A percentile compares a stretch with the other conserved stretches of the same genome.
These are phyloP conservation scores for Pythium rishiriense DNA, from an alignment of 352 stramenopile species.

Conservation along the genomic window DNA sequence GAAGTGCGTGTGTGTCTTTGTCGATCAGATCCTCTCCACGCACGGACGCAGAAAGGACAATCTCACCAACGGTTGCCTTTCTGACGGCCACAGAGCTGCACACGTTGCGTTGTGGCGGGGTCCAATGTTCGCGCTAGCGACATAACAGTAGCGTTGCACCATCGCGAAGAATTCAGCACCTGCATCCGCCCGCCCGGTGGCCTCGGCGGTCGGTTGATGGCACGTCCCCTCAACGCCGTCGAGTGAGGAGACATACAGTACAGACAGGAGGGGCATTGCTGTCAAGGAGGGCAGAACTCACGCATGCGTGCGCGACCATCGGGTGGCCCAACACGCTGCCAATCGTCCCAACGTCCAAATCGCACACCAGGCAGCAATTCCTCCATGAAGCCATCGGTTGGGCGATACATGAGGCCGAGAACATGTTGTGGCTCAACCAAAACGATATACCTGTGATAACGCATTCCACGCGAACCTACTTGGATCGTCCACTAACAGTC, in stretches of 20 bases:
- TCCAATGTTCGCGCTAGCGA: slow-evolving; percentile 4
- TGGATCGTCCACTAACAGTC: neutral
- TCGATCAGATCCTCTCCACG: slow-evolving; percentile 5
- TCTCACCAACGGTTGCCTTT: neutral
- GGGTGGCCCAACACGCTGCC: slow-evolving; percentile 8
- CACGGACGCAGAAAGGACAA: neutral
- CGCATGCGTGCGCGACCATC: slow-evolving; percentile 16
- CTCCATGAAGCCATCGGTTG: neutral
- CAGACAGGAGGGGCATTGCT: neutral
- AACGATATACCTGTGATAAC: neutral
- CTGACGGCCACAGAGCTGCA: neutral
- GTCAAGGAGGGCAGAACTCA: neutral
- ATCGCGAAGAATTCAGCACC: slow-evolving; percentile 1
- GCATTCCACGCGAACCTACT: neutral
- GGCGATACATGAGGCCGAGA: neutral
- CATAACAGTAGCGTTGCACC: slow-evolving; percentile 8
- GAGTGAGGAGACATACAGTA: slow-evolving; percentile 19
- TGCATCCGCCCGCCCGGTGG: neutral
- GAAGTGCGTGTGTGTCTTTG: slow-evolving; percentile 2
- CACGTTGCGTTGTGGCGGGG: neutral
- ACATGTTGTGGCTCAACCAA: neutral
- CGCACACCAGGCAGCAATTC: neutral
- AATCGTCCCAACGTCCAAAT: slow-evolving; percentile 12
- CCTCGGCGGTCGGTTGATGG: neutral
- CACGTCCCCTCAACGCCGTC: too few relatives aligned